Conservation (phyloP, 768 basidiomycete genomes). For the Jaapia argillacea region DNA sequence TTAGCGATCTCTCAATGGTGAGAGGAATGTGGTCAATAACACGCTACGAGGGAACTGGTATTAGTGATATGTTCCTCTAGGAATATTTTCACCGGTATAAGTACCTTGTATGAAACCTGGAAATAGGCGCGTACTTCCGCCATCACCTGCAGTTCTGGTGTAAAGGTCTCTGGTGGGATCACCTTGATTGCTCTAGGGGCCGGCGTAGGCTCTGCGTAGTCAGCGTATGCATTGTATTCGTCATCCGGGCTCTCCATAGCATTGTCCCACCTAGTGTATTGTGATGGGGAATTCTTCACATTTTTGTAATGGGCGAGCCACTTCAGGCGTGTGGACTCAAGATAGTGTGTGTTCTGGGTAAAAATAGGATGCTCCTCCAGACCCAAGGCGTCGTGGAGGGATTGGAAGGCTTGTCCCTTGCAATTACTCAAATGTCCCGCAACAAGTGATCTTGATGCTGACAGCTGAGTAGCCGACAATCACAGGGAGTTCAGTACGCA, state of each 20-base stretch:
- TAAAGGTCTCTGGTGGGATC: slow-evolving; percentile 15
- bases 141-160: slow-evolving; percentile 40
- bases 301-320: slow-evolving; percentile 12
- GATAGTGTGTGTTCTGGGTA: slow-evolving; percentile 24
- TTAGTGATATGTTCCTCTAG: not conserved
- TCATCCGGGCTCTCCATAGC: slow-evolving; percentile 14
- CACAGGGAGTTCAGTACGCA: slow-evolving; percentile 11
- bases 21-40: slow-evolving; percentile 45
- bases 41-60: slow-evolving; percentile 25
- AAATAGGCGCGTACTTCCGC: slow-evolving; percentile 48
- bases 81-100: not conserved
- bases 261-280: not conserved
- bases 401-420: slow-evolving; percentile 12
- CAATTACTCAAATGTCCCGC: slow-evolving; percentile 18
- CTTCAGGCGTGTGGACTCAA: slow-evolving; percentile 9
- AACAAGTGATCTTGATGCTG: slow-evolving; percentile 16
- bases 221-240: slow-evolving; percentile 16
- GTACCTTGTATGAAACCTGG: slow-evolving; percentile 42
- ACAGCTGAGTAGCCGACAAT: not conserved
- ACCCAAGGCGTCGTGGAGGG: slow-evolving; percentile 23
- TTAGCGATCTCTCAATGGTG: slow-evolving; percentile 34
- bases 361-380: slow-evolving; percentile 30
- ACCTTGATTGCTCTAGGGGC: no score
- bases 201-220: slow-evolving; percentile 11
- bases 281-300: not conserved